Evolutionary conservation across 2,329 filamentous ascomycete species (phyloP), one percentile per base, ranked within the genome.

Genomic region (Cercospora sojina): DNA sequence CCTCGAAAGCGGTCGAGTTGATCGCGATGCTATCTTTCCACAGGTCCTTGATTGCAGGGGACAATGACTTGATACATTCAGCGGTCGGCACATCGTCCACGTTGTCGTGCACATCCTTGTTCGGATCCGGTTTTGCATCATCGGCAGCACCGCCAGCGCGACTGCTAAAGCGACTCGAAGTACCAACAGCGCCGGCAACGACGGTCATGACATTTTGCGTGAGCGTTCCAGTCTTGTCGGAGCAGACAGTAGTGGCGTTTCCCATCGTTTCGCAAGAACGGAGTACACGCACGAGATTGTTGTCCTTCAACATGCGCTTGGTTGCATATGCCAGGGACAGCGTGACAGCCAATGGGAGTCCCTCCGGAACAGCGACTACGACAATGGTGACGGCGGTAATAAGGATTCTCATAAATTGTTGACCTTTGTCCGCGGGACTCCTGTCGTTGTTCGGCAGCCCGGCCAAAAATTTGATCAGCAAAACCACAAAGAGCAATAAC

Each of bases 401-500:
- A 55, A 89, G 82, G 56, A 89, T 88, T 29, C 84, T 81, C 69
- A 89, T 78, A 74, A 89, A 89, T 59, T 84, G 84, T 74, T 94
- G 91, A 8, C 91, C 93, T 80, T 96, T 97, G 62, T 88, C 78
- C 2, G 91, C 88, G 3, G 92, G 84, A 0, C 84, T 84, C 1
- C 80, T 80, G 3, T 75, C 70, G 65, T 86, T 83, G 18, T 79
- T 73, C 3, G 85, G 84, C 3, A 97, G 84, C 12, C 87, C 81
- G 57, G 88, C 91, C 9, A 95, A 82, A 76, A 96, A 97, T 73
- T 92, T 87, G 80, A 97, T 93, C 74, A 97, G 87, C 13, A 97
- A 84, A 55, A 96, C 90, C 56, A 94, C 84, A 80, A 97, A 97
- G 56, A 97, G 83, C 9, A 93, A 79, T 13, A 95, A 82, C 70